A percentile compares a stretch with the other conserved stretches of the same genome.
Evolutionary conservation across 2,329 filamentous ascomycete genomes (phyloP).

Genomic region (Pyrenochaeta sp.): DNA sequence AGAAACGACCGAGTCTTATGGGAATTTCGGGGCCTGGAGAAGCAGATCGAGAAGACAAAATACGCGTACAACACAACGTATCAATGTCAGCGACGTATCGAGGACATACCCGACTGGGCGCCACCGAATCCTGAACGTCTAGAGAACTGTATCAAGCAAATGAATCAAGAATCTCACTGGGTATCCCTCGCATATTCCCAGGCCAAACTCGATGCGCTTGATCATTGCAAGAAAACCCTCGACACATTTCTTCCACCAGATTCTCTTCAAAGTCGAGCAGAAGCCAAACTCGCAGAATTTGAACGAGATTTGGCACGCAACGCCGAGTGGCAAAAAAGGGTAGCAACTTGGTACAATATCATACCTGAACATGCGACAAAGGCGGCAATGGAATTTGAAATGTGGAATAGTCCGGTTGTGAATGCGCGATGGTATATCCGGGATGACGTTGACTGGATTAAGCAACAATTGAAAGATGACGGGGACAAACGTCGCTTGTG

Average conservation of each 20-base stretch:
- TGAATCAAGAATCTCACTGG: constrained; percentile 4
- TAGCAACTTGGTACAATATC: not conserved
- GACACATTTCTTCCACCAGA: constrained; percentile 5
- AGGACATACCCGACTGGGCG: not conserved
- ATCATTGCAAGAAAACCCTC: constrained; percentile 5
- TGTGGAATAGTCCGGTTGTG: not conserved
- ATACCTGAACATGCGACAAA: constrained; percentile 1
- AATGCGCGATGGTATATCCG: not conserved
- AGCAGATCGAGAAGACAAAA: constrained; percentile 6
- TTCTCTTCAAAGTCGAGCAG: constrained; percentile 1
- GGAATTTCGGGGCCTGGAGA: constrained; percentile 12
- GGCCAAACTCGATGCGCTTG: constrained; percentile 8
- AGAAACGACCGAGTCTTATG: constrained; percentile 15
- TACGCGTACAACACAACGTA: not conserved
- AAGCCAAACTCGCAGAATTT: not conserved
- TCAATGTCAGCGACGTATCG: not conserved
- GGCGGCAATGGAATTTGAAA: not conserved
- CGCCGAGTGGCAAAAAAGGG: not conserved
- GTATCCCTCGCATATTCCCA: constrained; percentile 13
- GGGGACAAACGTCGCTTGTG: not conserved
- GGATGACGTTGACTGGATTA: constrained; percentile 1
- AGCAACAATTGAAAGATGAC: not conserved
- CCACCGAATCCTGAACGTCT: constrained; percentile 4
- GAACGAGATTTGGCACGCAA: not conserved
- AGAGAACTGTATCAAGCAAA: constrained; percentile 9